Conservation (phyloP, 306 rosid species). For the Oxytropis ochrocephala region DNA sequence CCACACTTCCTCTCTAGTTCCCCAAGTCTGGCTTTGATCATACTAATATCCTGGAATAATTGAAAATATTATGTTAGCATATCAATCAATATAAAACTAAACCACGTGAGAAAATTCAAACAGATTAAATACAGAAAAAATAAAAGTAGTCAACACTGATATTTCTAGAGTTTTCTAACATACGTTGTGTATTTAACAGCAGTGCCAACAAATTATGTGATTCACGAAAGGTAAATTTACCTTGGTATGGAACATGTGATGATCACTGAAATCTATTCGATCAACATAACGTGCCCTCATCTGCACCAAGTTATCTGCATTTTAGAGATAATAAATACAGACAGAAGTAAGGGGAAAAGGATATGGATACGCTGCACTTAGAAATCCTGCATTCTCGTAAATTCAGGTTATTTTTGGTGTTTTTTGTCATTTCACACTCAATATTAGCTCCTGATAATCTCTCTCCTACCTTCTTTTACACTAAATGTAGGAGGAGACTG, state of each 20-base stretch:
- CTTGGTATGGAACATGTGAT: slow-evolving; percentile 54
- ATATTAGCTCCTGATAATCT: too few species aligned
- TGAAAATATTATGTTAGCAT: background rate
- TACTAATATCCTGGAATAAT: slow-evolving; percentile 49
- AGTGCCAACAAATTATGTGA: background rate
- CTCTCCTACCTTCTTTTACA: too few species aligned
- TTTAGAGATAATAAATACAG: slow-evolving; percentile 23
- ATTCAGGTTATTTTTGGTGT: too few species aligned
- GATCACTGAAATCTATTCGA: slow-evolving; percentile 78
- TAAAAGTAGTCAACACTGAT: background rate
- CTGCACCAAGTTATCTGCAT: slow-evolving; percentile 45
- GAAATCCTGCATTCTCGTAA: too few species aligned
- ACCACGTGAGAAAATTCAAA: slow-evolving; percentile 1
- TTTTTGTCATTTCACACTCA: too few species aligned
- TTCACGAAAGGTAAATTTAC: slow-evolving; percentile 30
- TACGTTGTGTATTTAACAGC: background rate
- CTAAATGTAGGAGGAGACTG: too few species aligned
- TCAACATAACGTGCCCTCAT: slow-evolving; percentile 62
- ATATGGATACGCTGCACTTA: too few species aligned
- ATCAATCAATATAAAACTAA: background rate
- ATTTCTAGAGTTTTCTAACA: background rate
- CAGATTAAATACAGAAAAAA: background rate
- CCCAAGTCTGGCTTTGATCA: slow-evolving; percentile 45
- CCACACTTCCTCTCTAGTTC: slow-evolving; percentile 54
- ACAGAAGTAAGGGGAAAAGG: background rate